Base-by-base conservation (phyloP, 345 rosid genomes). In the Combretum micranthum region DNA sequence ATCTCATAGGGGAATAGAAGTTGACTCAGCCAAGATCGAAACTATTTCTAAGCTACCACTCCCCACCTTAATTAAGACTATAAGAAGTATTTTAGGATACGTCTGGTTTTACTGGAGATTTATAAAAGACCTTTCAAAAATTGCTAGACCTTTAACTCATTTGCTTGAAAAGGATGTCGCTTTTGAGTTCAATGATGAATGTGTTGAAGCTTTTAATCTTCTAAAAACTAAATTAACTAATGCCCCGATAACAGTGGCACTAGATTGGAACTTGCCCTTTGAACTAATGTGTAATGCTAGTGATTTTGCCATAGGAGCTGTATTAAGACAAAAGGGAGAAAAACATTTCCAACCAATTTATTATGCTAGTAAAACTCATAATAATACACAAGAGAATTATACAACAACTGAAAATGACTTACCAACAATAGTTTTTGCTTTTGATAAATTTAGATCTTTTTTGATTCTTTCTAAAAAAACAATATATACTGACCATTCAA, bases 341-440 rank as follows among this genome's bases (percentile, higher is more conserved):
- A 45, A 37, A 19, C 17, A 17, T 13, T 21, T 45, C 46, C 32
- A 8, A 13, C 12, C 39, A 0, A 45, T 45, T 2, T 57, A 57
- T 17, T 57, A 46, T 1, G 61, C 61, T 4, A 57, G 61, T 13
- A 55, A 42, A 15, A 42, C 23, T 7, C 13, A 18, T 13, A 2
- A 4, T 12, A 47, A 11, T 18, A 26, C 52, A 1, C 61, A 57
- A 16, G n/a, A 20, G n/a, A 57, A 57, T 45, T 57, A 45, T n/a
- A 22, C 61, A 1, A 46, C 51, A 1, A 46, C 61, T 5, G 50
- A 57, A 51, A 57, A 57, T 7, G 61, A 44, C 20, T 45, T 57
- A 12, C 15, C 43, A 42, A 23, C 25, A 3, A 12, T 39, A 11
- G 46, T 47, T 2, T 59, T 25, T 26, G 54, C 45, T 1, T 32